Evolutionary conservation across 2,329 filamentous ascomycete species (phyloP).

Genomic region (Biscogniauxia mediterranea): DNA sequence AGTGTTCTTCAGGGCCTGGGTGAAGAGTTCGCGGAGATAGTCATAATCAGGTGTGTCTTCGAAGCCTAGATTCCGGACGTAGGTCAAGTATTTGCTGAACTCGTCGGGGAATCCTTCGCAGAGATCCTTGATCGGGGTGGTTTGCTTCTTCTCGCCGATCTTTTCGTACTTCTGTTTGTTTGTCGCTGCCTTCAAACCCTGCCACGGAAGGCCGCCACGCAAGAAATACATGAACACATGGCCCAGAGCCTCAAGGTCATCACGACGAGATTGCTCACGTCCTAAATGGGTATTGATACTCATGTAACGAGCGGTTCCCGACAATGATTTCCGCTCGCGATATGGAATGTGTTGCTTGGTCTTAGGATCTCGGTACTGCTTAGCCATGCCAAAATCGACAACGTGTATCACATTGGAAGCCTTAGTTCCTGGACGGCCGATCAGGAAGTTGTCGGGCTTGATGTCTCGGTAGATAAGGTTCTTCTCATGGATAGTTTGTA

Average conservation of each 20-base stretch:
- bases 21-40: slow-evolving; percentile 94
- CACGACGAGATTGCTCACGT: slow-evolving; percentile 90
- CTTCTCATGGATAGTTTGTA: slow-evolving; percentile 95
- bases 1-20: slow-evolving; percentile 89
- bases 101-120: slow-evolving; percentile 96
- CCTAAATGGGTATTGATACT: slow-evolving; percentile 99
- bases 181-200: slow-evolving; percentile 70
- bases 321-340: slow-evolving; percentile 92
- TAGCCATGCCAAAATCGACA: slow-evolving; percentile 99
- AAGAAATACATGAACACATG: slow-evolving; percentile 76
- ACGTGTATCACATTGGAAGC: slow-evolving; percentile 98
- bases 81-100: slow-evolving; percentile 96
- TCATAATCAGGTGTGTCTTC: slow-evolving; percentile 99
- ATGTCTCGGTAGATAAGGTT: slow-evolving; percentile 99
- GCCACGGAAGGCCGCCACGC: slow-evolving; percentile 69
- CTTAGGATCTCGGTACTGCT: slow-evolving; percentile 98
- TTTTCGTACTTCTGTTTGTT: slow-evolving; percentile 99
- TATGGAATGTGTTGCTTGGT: slow-evolving; percentile 99
- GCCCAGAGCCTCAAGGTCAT: slow-evolving; percentile 86
- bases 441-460: slow-evolving; percentile 99
- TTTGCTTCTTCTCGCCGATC: slow-evolving; percentile 99
- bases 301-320: slow-evolving; percentile 97
- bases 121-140: slow-evolving; percentile 92
- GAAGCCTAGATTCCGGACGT: slow-evolving; percentile 96
- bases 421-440: slow-evolving; percentile 88